Conservation (phyloP, 192 early-diverging fungal genomes). For the Lunasporangiospora selenospora region DNA sequence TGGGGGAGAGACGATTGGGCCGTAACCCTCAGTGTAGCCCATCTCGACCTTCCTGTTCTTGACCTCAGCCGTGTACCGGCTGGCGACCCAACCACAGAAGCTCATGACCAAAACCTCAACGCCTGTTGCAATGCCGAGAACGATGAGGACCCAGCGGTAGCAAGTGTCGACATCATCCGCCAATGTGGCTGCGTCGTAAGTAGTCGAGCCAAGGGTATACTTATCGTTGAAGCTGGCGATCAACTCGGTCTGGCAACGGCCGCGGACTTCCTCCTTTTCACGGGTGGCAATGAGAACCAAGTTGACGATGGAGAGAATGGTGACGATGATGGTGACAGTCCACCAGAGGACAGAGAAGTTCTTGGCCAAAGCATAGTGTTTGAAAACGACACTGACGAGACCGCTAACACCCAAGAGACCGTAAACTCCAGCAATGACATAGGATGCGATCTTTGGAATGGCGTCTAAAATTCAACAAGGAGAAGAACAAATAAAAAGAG, state of each 20-base stretch:
- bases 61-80: conserved; percentile 35
- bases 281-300: conserved; percentile 28
- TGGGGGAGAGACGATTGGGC: neutral
- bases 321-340: conserved; percentile 29
- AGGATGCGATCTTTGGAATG: conserved; percentile 10
- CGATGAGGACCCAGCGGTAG: conserved; percentile 8
- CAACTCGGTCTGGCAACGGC: conserved; percentile 1
- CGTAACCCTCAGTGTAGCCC: conserved; percentile 14
- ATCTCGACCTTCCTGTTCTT: conserved; percentile 17
- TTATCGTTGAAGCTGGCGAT: conserved; percentile 7
- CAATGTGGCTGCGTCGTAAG: neutral
- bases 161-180: conserved; percentile 15
- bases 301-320: conserved; percentile 8
- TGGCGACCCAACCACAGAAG: conserved; percentile 35
- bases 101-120: conserved; percentile 21
- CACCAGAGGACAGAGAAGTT: conserved; percentile 49
- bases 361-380: conserved; percentile 40
- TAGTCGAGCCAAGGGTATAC: neutral
- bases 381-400: conserved; percentile 26
- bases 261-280: conserved; percentile 17
- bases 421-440: conserved; percentile 18
- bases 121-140: conserved; percentile 1
- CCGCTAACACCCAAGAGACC: conserved; percentile 28
- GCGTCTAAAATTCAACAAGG: conserved; percentile 9
- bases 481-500: too few species aligned